phyloP scores from a whole-genome alignment of 768 basidiomycete genomes.

The Coprinopsis strossmayeri region DNA sequence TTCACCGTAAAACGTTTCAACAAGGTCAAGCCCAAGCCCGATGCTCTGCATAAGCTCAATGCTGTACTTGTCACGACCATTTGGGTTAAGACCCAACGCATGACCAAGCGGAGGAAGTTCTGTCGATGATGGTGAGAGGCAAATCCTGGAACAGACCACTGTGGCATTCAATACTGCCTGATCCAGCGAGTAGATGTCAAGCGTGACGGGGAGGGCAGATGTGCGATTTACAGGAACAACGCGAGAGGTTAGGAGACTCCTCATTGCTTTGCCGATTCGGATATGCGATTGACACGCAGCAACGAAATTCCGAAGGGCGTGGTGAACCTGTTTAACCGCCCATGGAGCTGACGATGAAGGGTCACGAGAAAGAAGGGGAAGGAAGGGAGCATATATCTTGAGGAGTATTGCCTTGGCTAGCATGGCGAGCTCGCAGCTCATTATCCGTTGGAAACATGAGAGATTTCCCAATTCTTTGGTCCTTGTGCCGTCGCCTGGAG shows the following conservation, averaged over 20 bases:
- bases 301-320: background rate
- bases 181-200: slow-evolving; percentile 1
- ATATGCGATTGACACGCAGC: slow-evolving; percentile 1
- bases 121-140: background rate
- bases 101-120: background rate
- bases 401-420: slow-evolving; percentile 55
- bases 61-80: background rate
- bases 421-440: slow-evolving; percentile 56
- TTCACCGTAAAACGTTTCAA: background rate
- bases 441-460: slow-evolving; percentile 18
- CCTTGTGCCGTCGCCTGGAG: too few relatives aligned
- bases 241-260: background rate
- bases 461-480: too few relatives aligned
- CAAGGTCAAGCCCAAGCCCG: slow-evolving; percentile 1
- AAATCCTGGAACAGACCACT: slow-evolving; percentile 1
- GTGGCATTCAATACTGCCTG: slow-evolving; percentile 4
- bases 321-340: background rate
- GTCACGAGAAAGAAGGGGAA: background rate
- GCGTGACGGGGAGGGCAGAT: background rate
- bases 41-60: slow-evolving; percentile 8
- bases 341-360: background rate
- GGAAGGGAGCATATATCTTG: slow-evolving; percentile 62
- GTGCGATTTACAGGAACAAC: background rate
- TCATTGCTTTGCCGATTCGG: slow-evolving; percentile 1
- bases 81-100: background rate